Base-by-base conservation (phyloP, 176 grass and related monocot genomes). In the Eleusine indica region DNA sequence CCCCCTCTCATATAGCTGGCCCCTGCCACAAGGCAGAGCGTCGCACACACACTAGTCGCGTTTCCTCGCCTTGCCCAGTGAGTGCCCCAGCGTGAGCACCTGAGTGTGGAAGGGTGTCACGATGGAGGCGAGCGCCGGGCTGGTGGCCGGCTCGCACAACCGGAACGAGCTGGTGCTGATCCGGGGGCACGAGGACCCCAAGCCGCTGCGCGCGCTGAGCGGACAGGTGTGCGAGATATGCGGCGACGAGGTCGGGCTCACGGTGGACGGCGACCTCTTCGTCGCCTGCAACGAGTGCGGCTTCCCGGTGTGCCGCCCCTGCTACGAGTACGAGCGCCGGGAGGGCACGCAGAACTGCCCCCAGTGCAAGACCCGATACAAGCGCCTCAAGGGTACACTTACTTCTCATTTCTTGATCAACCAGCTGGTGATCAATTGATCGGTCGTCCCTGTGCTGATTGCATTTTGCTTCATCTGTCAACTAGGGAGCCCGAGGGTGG, bases 211-310 rank as follows among this genome's bases (percentile, higher is more conserved):
- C 3, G 80, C 91, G 68, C 78, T 96, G 71, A 99, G 91, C 77
- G 97, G 97, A 37, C 96, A 99, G 87, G 97, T 99, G 16, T 99
- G 97, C 74, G 97, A 99, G 91, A 99, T 99, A 80, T 99, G 97
- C 47, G 93, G 97, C 37, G 97, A 96, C 42, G 91, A 85, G 72
- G 88, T 99, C 28, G 97, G 97, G 10, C 80, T 82, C 52, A 99
- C 93, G 1, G 93, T 91, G 28, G 93, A 96, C 77, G 97, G 97
- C 49, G 93, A 94, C 61, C 84, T 99, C 53, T 99, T 99, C 66
- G 87, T 99, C 3, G 97, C 97, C 17, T 96, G 97, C 87, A 96
- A 99, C 74, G 97, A 99, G 91, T 99, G 97, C 65, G 97, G 97
- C 19, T 96, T 99, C 87, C 97, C 96, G 2, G 97, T 96, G 17